A percentile compares a stretch with the other conserved stretches of the same genome.
phyloP scores from a whole-genome alignment of 306 rosid species.

The Quercus bicolor region DNA sequence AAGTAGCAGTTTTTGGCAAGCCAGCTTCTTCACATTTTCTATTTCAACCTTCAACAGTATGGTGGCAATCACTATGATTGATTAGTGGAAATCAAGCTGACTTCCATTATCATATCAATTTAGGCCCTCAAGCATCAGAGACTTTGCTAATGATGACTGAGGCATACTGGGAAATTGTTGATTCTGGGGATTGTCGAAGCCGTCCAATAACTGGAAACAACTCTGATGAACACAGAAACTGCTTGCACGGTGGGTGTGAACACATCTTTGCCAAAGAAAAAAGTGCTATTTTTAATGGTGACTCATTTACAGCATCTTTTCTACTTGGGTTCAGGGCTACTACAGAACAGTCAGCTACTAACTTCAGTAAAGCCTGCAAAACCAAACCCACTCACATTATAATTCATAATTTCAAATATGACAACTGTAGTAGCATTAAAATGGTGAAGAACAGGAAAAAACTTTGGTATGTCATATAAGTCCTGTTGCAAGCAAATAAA shows the following conservation, averaged over 20 bases:
- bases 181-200: constrained; percentile 79
- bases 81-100: background rate
- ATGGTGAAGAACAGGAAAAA: background rate
- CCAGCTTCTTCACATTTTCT: background rate
- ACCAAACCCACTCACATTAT: constrained; percentile 1
- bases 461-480: background rate
- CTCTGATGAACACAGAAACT: constrained; percentile 74
- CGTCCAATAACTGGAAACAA: constrained; percentile 67
- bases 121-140: constrained; percentile 45
- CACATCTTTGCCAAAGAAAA: constrained; percentile 95
- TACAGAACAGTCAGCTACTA: constrained; percentile 70
- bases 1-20: background rate
- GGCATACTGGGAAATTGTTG: constrained; percentile 69
- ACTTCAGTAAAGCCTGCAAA: constrained; percentile 74
- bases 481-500: background rate
- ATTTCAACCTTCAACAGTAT: background rate
- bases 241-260: constrained; percentile 69
- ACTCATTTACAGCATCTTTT: constrained; percentile 66
- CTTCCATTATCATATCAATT: background rate
- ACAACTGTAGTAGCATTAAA: background rate
- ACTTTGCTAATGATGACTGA: constrained; percentile 58
- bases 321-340: constrained; percentile 60
- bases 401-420: background rate
- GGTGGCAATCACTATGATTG: background rate
- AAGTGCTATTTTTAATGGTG: constrained; percentile 90